phyloP scores from a whole-genome alignment of 257 asterid genomes.

The Przewalskia tangutica region DNA sequence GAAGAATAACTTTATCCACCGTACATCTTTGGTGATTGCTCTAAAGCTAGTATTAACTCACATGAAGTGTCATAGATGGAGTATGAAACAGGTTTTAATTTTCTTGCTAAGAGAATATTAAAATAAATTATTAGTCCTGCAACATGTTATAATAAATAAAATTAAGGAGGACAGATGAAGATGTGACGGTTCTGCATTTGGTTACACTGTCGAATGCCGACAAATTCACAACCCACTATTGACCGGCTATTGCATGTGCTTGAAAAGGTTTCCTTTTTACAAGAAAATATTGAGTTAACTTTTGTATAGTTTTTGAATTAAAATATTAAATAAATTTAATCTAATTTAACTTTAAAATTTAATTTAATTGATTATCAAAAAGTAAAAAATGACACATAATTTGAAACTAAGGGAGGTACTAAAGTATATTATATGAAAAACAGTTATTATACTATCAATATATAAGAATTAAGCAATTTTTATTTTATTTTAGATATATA shows the following conservation, averaged over 20 bases:
- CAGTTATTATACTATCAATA: too few species aligned
- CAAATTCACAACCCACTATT: not conserved
- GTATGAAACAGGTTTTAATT: not conserved
- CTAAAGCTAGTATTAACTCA: not conserved
- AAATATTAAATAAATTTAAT: too few species aligned
- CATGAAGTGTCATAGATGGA: not conserved
- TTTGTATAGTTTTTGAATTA: too few species aligned
- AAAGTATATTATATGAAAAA: too few species aligned
- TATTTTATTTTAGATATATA: too few species aligned
- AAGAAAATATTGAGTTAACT: not conserved
- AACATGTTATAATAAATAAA: not conserved
- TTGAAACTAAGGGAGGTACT: too few species aligned
- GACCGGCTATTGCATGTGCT: constrained; percentile 24
- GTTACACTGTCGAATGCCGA: not conserved
- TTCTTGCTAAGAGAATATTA: not conserved
- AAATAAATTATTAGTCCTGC: not conserved
- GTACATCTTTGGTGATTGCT: not conserved
- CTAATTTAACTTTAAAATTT: too few species aligned
- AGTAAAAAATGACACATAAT: too few species aligned
- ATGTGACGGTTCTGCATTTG: not conserved
- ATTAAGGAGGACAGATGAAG: not conserved
- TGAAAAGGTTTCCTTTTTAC: not conserved
- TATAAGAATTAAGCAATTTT: too few species aligned
- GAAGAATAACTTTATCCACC: too few species aligned
- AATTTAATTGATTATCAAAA: too few species aligned